Percentiles rank a stretch among this genome's conserved stretches.
These are phyloP conservation scores for Scleromitrula shiraiana DNA, from an alignment of 2,329 filamentous ascomycete species.

Conservation along the genomic window DNA sequence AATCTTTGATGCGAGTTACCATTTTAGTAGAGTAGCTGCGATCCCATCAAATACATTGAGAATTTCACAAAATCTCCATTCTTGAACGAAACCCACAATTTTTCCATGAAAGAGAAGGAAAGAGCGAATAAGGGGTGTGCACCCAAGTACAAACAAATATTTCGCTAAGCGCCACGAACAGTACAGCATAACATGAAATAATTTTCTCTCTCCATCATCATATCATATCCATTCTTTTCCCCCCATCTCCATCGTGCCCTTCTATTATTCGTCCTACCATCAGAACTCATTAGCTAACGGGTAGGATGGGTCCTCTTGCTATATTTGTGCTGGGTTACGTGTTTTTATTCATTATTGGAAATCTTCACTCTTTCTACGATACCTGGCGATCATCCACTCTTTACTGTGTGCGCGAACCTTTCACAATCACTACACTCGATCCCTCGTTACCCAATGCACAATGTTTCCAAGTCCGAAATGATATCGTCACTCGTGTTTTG, in stretches of 20 bases:
- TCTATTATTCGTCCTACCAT: not conserved
- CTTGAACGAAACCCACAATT: no score
- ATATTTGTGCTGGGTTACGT: constrained; percentile 6
- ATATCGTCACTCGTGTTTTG: constrained; percentile 44
- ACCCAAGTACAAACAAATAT: not conserved
- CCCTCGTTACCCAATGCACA: constrained; percentile 33
- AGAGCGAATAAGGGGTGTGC: not conserved
- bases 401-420: constrained; percentile 23
- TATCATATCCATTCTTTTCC: not conserved
- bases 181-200: not conserved
- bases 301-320: constrained; percentile 5
- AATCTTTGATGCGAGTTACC: no score
- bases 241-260: not conserved
- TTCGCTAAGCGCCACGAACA: not conserved
- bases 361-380: constrained; percentile 4
- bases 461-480: constrained; percentile 49
- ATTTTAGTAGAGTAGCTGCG: no score
- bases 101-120: not conserved
- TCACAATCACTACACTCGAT: constrained; percentile 37
- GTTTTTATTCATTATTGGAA: constrained; percentile 4
- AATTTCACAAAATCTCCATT: no score
- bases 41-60: no score
- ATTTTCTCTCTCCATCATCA: not conserved
- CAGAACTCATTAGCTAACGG: not conserved
- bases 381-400: constrained; percentile 11